Conservation (phyloP, 768 basidiomycete genomes). For the Plicaturopsis crispa region DNA sequence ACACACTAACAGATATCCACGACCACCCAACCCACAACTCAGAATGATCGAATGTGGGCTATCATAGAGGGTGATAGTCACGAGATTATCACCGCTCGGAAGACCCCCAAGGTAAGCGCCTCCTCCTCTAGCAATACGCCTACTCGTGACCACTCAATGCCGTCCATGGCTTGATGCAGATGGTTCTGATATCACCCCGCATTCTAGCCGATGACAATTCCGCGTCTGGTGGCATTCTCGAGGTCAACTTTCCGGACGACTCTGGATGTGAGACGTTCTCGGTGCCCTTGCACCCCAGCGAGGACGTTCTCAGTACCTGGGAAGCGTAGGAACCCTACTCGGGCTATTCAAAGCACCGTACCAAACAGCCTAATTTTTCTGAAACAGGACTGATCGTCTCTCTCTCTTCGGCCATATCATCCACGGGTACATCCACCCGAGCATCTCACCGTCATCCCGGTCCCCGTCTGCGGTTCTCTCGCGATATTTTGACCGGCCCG, state of each 20-base stretch:
- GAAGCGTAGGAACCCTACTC: slow-evolving; percentile 37
- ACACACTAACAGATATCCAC: too few relatives aligned
- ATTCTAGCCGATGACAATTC: slow-evolving; percentile 39
- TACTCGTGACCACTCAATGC: too few relatives aligned
- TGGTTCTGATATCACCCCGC: slow-evolving; percentile 57
- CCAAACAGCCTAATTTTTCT: slow-evolving; percentile 2
- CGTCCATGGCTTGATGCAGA: slow-evolving; percentile 34
- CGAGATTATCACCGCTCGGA: slow-evolving; percentile 60
- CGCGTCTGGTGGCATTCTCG: slow-evolving; percentile 39
- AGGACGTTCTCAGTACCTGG: slow-evolving; percentile 45
- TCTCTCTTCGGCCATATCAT: slow-evolving; percentile 41
- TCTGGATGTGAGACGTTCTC: slow-evolving; percentile 51
- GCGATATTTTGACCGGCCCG: slow-evolving; percentile 50
- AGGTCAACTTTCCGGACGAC: slow-evolving; percentile 52
- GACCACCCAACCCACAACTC: too few relatives aligned
- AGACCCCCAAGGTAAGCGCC: slow-evolving; percentile 44
- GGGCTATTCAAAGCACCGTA: not conserved
- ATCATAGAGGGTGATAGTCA: slow-evolving; percentile 51
- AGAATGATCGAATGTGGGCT: slow-evolving; percentile 72
- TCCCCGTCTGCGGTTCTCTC: slow-evolving; percentile 52
- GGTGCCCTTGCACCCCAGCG: slow-evolving; percentile 49
- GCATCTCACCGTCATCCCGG: slow-evolving; percentile 22
- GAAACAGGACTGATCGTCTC: slow-evolving; percentile 43
- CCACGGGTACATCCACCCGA: slow-evolving; percentile 64
- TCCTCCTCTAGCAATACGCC: too few relatives aligned